Evolutionary conservation across 768 basidiomycete species (phyloP).

Genomic region (Grammothele lineata): DNA sequence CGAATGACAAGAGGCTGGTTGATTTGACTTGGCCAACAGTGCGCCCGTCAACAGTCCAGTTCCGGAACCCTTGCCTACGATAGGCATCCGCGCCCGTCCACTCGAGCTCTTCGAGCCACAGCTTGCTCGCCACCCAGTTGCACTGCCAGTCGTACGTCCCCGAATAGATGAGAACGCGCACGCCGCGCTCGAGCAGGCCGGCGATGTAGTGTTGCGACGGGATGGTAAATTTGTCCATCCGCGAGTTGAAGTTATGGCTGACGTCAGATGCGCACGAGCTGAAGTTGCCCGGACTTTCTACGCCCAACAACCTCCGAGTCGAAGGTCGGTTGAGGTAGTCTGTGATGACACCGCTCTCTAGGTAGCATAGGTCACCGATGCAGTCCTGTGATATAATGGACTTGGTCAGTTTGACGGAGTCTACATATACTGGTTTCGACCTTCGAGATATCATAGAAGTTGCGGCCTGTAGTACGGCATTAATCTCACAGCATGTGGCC

Average conservation of each 20-base stretch:
- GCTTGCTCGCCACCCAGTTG: slow-evolving; percentile 73
- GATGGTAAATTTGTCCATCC: slow-evolving; percentile 57
- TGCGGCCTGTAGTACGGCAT: slow-evolving; percentile 31
- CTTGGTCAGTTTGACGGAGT: neutral
- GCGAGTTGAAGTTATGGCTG: slow-evolving; percentile 42
- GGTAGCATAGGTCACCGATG: slow-evolving; percentile 34
- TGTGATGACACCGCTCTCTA: slow-evolving; percentile 35
- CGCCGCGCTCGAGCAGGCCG: slow-evolving; percentile 68
- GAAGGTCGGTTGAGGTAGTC: slow-evolving; percentile 44
- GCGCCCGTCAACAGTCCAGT: slow-evolving; percentile 58
- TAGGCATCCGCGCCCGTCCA: slow-evolving; percentile 66
- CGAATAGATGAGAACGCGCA: slow-evolving; percentile 70
- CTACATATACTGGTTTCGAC: slow-evolving; percentile 11
- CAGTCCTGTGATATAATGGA: slow-evolving; percentile 11
- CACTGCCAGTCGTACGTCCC: slow-evolving; percentile 80
- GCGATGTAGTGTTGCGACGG: slow-evolving; percentile 64
- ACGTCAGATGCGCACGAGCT: slow-evolving; percentile 53
- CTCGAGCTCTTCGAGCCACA: slow-evolving; percentile 69
- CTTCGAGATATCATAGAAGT: slow-evolving; percentile 60
- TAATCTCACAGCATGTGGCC: neutral
- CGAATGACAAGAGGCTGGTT: slow-evolving; percentile 57
- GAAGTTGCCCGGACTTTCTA: slow-evolving; percentile 46
- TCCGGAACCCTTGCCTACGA: slow-evolving; percentile 40
- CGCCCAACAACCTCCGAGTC: slow-evolving; percentile 43
- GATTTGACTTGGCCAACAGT: slow-evolving; percentile 54